Percentiles rank a stretch among this genome's conserved stretches.
Evolutionary conservation across 345 rosid genomes (phyloP).

Genomic region (Fremontodendron californicum): DNA sequence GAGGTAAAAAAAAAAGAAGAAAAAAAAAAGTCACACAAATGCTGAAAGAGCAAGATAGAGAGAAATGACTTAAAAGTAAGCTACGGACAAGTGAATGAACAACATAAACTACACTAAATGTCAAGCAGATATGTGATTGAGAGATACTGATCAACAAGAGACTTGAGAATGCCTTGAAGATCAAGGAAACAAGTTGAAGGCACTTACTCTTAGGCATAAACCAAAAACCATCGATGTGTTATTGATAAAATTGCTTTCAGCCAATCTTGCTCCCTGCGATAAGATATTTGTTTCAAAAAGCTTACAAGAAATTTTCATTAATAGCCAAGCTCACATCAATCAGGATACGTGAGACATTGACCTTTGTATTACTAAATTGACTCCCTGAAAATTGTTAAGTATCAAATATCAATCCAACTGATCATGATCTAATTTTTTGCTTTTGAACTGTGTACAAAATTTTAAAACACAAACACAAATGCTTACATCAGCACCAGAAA

Average conservation of each 20-base stretch:
- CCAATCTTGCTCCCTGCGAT: constrained; percentile 77
- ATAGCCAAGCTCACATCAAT: background rate
- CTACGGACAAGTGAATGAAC: background rate
- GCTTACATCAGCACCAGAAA: background rate
- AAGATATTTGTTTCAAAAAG: background rate
- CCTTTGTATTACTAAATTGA: background rate
- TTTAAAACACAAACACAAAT: background rate
- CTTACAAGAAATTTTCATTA: background rate
- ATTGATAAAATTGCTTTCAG: constrained; percentile 90
- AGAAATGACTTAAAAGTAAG: background rate
- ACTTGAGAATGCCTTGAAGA: constrained; percentile 14
- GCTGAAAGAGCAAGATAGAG: background rate
- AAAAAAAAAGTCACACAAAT: background rate
- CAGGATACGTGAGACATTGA: background rate
- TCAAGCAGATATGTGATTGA: background rate
- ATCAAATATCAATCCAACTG: background rate
- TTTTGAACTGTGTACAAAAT: background rate
- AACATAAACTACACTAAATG: background rate
- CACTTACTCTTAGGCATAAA: constrained; percentile 74
- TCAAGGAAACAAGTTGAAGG: constrained; percentile 14
- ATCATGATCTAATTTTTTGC: background rate
- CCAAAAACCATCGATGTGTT: constrained; percentile 95
- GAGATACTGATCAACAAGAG: background rate
- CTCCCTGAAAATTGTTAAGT: background rate
- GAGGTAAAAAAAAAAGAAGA: background rate